Conservation (phyloP, 345 rosid genomes). For the Aegle marmelos region DNA sequence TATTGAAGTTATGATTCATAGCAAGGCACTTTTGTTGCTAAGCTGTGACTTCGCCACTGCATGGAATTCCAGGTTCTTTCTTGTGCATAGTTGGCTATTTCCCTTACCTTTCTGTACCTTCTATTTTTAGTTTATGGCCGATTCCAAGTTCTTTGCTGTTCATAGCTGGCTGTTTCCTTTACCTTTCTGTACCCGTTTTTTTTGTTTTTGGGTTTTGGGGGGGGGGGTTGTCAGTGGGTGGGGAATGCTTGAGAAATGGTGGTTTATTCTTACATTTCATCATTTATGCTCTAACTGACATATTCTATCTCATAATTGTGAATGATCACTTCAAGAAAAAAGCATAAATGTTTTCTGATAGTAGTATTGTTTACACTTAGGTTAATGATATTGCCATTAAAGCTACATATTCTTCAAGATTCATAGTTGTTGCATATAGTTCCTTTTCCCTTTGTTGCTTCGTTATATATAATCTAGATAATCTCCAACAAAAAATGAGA, state of each 20-base stretch:
- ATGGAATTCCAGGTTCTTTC: constrained; percentile 81
- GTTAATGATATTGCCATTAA: neutral
- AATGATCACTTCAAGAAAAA: neutral
- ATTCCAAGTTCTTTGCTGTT: constrained; percentile 52
- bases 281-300: neutral
- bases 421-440: neutral
- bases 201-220: no score
- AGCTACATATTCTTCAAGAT: neutral
- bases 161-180: neutral
- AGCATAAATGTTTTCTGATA: neutral
- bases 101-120: neutral
- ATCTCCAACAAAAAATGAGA: neutral
- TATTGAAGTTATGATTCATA: constrained; percentile 62
- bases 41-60: constrained; percentile 88
- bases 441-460: neutral
- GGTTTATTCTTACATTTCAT: no score
- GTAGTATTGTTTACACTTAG: neutral
- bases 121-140: neutral
- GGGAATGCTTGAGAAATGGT: no score
- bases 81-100: neutral
- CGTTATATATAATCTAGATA: neutral
- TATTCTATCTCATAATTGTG: neutral
- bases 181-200: neutral
- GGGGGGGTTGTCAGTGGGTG: no score
- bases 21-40: constrained; percentile 66